phyloP scores from a whole-genome alignment of 495 filamentous ascomycete species.

The Ascodesmis nigricans region DNA sequence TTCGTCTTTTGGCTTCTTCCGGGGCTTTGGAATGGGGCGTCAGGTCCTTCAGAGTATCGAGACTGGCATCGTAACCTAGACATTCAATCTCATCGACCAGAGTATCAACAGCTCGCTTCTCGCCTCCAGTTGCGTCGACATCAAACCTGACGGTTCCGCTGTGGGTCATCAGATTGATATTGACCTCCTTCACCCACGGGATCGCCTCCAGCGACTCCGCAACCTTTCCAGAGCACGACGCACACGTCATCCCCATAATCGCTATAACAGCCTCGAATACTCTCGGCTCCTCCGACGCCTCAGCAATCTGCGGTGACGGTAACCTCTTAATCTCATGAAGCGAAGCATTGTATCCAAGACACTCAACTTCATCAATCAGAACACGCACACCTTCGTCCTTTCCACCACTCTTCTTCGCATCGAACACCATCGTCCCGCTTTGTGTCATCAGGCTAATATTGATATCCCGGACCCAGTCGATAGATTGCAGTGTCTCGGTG shows the following conservation, averaged over 20 bases:
- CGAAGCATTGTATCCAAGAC: no score
- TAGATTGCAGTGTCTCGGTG: slow-evolving; percentile 38
- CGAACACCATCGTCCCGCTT: slow-evolving; percentile 44
- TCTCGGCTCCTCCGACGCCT: slow-evolving; percentile 24
- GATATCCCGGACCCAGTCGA: slow-evolving; percentile 38
- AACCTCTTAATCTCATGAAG: no score
- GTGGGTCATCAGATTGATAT: slow-evolving; percentile 50
- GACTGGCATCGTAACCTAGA: slow-evolving; percentile 21
- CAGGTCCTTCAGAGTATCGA: slow-evolving; percentile 28
- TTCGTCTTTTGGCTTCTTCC: no score
- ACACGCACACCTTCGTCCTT: not conserved
- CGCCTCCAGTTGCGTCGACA: slow-evolving; percentile 25
- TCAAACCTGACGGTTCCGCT: slow-evolving; percentile 45
- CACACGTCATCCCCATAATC: slow-evolving; percentile 73
- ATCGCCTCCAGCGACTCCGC: slow-evolving; percentile 39
- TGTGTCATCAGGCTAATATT: slow-evolving; percentile 51
- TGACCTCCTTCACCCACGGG: slow-evolving; percentile 38
- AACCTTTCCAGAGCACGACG: slow-evolving; percentile 52
- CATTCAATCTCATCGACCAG: slow-evolving; percentile 1
- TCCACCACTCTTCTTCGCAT: slow-evolving; percentile 26
- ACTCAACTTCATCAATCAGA: not conserved
- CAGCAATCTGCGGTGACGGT: not conserved
- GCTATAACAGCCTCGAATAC: slow-evolving; percentile 35
- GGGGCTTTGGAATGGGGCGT: slow-evolving; percentile 26
- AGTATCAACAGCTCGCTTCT: slow-evolving; percentile 10